Conservation (phyloP, 768 basidiomycete genomes). For the Hydnomerulius pinastri region DNA sequence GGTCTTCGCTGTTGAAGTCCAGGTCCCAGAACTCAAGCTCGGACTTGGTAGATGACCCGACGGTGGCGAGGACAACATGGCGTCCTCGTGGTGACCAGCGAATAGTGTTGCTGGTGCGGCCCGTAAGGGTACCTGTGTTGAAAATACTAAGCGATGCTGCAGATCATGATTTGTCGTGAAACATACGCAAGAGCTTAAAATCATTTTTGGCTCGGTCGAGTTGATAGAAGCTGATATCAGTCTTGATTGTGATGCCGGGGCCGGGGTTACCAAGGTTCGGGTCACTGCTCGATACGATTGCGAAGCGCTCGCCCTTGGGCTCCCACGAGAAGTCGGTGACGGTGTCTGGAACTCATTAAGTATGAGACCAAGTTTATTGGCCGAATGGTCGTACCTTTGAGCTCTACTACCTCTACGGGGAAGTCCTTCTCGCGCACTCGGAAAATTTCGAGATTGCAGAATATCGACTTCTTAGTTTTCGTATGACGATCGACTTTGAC, state of each 20-base stretch:
- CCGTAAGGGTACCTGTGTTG: conserved; percentile 79
- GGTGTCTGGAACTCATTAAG: conserved; percentile 58
- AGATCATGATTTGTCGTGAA: conserved; percentile 6
- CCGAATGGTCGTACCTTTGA: conserved; percentile 67
- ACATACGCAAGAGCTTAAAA: conserved; percentile 84
- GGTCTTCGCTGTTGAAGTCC: conserved; percentile 76
- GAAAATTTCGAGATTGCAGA: conserved; percentile 98
- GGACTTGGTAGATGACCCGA: conserved; percentile 93
- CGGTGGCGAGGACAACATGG: conserved; percentile 93
- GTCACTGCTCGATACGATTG: conserved; percentile 91
- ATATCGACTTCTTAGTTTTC: conserved; percentile 97
- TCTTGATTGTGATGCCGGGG: conserved; percentile 93
- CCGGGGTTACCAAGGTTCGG: conserved; percentile 90
- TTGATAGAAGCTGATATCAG: conserved; percentile 95
- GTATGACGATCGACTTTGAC: conserved; percentile 99
- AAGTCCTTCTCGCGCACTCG: conserved; percentile 96
- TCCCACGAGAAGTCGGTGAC: conserved; percentile 99
- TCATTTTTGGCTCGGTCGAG: conserved; percentile 91
- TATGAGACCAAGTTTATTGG: background rate
- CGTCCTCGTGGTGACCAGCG: conserved; percentile 97
- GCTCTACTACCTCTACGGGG: conserved; percentile 96
- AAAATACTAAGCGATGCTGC: conserved; percentile 11
- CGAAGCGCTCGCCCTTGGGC: conserved; percentile 95
- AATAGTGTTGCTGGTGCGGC: conserved; percentile 89
- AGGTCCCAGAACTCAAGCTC: conserved; percentile 99